Evolutionary conservation across 192 early-diverging fungal species (phyloP).

Genomic region (Pilaira anomala): DNA sequence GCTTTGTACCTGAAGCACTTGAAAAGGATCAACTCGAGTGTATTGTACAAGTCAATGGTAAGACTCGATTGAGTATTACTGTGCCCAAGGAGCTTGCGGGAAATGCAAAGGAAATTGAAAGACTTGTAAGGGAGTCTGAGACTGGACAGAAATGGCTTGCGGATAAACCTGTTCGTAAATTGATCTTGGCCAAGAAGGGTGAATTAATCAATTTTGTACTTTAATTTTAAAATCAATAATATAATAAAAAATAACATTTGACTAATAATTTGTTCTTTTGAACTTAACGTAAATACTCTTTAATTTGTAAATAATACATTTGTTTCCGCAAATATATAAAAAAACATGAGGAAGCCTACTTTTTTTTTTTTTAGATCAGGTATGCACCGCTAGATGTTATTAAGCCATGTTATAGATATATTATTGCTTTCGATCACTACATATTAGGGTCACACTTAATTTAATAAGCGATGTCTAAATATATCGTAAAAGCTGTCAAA

Average conservation of each 20-base stretch:
- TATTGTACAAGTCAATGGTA: constrained; percentile 72
- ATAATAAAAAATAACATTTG: not conserved
- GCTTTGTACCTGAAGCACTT: constrained; percentile 49
- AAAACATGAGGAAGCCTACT: no score
- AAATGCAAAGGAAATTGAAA: constrained; percentile 41
- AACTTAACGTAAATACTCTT: no score
- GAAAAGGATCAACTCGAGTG: constrained; percentile 49
- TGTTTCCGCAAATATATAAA: no score
- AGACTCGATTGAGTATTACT: constrained; percentile 62
- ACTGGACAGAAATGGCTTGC: constrained; percentile 53
- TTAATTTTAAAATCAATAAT: constrained; percentile 21
- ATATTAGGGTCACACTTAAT: no score
- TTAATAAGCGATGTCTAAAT: no score
- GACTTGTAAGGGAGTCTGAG: constrained; percentile 39
- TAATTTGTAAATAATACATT: no score
- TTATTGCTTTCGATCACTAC: no score
- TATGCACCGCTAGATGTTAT: no score
- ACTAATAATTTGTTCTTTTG: no score
- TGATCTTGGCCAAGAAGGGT: constrained; percentile 69
- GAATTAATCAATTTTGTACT: constrained; percentile 76
- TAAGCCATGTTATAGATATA: no score
- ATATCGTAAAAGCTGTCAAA: no score
- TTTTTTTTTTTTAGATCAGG: no score
- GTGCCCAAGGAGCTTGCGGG: constrained; percentile 38
- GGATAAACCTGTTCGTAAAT: constrained; percentile 49